These are phyloP conservation scores for Boletus huronensis DNA, from an alignment of 768 basidiomycete genomes.

Conservation along the genomic window DNA sequence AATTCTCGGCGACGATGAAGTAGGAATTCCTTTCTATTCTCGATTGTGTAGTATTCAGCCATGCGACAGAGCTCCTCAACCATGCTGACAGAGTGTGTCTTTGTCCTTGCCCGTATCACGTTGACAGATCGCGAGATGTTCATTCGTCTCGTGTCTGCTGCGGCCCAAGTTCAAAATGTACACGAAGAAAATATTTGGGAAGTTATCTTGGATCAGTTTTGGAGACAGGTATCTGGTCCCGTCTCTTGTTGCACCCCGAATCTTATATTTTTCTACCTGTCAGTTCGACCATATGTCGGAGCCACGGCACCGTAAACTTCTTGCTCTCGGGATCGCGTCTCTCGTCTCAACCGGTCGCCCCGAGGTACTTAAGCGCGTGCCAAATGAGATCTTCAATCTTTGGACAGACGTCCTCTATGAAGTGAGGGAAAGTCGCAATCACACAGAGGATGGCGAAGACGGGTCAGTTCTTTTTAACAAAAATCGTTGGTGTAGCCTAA, in stretches of 20 bases:
- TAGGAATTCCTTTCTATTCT: constrained; percentile 27
- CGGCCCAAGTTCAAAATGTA: constrained; percentile 45
- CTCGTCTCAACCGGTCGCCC: constrained; percentile 72
- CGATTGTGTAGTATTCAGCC: constrained; percentile 7
- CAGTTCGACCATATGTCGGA: constrained; percentile 93
- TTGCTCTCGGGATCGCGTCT: constrained; percentile 76
- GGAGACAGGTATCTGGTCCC: constrained; percentile 59
- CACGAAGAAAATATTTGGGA: constrained; percentile 60
- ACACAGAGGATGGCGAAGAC: constrained; percentile 35
- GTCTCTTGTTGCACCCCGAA: background rate
- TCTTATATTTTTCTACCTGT: constrained; percentile 1
- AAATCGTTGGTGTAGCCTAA: background rate
- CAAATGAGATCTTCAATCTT: constrained; percentile 75
- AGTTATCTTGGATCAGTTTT: constrained; percentile 73
- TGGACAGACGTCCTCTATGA: constrained; percentile 91
- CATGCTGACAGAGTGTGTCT: constrained; percentile 64
- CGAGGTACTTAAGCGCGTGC: constrained; percentile 68
- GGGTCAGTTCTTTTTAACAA: constrained; percentile 26
- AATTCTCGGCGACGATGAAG: constrained; percentile 64
- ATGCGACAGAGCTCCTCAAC: constrained; percentile 27
- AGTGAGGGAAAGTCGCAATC: constrained; percentile 63
- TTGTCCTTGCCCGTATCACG: constrained; percentile 70
- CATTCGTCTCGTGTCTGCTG: constrained; percentile 63
- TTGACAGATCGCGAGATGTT: constrained; percentile 67
- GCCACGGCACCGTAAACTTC: constrained; percentile 76